Base-by-base conservation (phyloP, 441 rosid species). In the Euphorbia celastroides region DNA sequence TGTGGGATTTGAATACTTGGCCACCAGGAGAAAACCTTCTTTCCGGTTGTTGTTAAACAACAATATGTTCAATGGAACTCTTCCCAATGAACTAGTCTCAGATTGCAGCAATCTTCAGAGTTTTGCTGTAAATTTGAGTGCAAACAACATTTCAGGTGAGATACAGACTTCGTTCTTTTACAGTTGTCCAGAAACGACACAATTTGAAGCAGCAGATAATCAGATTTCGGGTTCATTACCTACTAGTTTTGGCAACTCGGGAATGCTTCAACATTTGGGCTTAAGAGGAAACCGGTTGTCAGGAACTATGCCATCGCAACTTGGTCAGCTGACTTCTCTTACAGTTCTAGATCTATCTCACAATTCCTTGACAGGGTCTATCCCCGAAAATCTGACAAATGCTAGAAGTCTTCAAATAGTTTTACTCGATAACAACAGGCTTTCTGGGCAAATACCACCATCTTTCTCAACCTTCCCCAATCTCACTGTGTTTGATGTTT, bases 401-500 rank as follows among this genome's bases (percentile, higher is more conserved):
- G 81, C 80, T 50, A 73, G 31, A 10, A 72, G 67, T 55, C 85
- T 87, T 69, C 79, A 81, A 63, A 72, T 22, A 54, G 23, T 87
- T 72, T 67, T 77, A 42, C 88, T 87, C 23, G 77, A 77, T 73
- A 77, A 73, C 72, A 87, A 87, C 66, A 23, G 23, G 62, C 85
- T 87, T 59, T 81, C 82, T 59, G 93, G 90, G 9, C 80, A 80
- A 68, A 81, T 87, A 72, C 88, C 93, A 13, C 17, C 67, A 9
- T 79, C 85, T 64, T 79, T 87, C 62, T 77, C 87, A n/a, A 69
- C 42, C 63, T 82, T 87, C 63, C 52, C 66, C 26, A 69, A 50
- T 62, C 87, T 87, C 23, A 69, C 74, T 57, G 54, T 67, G 19
- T 72, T 87, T n/a, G 93, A 93, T 77, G 88, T 93, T 75, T 90